phyloP scores from a whole-genome alignment of 352 stramenopile species.

The Phytophthora constricta region DNA sequence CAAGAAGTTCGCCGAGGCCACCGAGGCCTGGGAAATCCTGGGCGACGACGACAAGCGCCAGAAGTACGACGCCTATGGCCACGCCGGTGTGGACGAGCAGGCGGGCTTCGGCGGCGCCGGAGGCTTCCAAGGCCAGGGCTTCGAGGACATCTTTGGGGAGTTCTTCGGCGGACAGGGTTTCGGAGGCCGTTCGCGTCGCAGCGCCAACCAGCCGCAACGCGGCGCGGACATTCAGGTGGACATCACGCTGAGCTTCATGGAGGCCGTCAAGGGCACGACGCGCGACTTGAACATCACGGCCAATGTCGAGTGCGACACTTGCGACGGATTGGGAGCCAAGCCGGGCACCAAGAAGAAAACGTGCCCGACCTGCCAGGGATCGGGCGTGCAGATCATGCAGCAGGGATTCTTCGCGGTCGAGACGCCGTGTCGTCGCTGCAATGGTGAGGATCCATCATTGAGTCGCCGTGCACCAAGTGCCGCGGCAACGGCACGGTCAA shows the following conservation, averaged over 20 bases:
- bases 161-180: constrained; percentile 85
- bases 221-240: constrained; percentile 96
- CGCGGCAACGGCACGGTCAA: constrained; percentile 82
- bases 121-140: constrained; percentile 75
- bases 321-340: constrained; percentile 83
- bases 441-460: constrained; percentile 85
- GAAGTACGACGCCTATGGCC: constrained; percentile 95
- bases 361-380: constrained; percentile 84
- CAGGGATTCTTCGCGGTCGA: constrained; percentile 92
- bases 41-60: constrained; percentile 93
- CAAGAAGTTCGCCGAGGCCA: constrained; percentile 94
- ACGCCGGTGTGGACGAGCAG: constrained; percentile 94
- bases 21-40: constrained; percentile 94
- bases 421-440: constrained; percentile 82
- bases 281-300: constrained; percentile 88
- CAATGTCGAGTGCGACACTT: constrained; percentile 83
- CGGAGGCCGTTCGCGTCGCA: constrained; percentile 70
- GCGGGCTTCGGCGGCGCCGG: constrained; percentile 62
- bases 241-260: constrained; percentile 94
- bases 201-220: constrained; percentile 78
- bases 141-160: constrained; percentile 92
- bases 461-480: constrained; percentile 83
- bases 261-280: constrained; percentile 93
- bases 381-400: constrained; percentile 86
- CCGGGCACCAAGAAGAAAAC: constrained; percentile 83